Conservation (phyloP, 2,329 filamentous ascomycete species). For the Lachnellula arida region DNA sequence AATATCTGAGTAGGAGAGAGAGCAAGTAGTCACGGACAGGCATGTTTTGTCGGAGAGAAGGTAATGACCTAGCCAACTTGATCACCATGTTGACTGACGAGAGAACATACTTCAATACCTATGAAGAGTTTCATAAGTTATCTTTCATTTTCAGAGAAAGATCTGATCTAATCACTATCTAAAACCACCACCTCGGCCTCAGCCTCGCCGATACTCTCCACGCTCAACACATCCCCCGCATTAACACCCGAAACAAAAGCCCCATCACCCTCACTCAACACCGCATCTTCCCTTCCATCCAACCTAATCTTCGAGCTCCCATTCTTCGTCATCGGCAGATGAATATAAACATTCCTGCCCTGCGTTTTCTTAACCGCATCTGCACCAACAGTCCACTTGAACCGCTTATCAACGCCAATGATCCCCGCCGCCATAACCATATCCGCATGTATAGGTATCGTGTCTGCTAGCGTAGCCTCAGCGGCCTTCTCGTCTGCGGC, state of each 20-base stretch:
- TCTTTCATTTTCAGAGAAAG: background rate
- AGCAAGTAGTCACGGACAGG: background rate
- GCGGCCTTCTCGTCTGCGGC: slow-evolving; percentile 59
- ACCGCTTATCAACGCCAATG: slow-evolving; percentile 58
- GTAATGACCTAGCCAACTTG: too few species aligned
- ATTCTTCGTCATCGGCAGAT: slow-evolving; percentile 73
- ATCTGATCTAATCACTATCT: slow-evolving; percentile 23
- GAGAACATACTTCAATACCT: too few species aligned
- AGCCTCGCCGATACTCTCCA: slow-evolving; percentile 64
- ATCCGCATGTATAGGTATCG: slow-evolving; percentile 81
- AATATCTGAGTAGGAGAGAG: too few species aligned
- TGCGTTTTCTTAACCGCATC: slow-evolving; percentile 47
- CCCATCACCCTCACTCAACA: slow-evolving; percentile 74
- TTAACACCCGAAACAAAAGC: slow-evolving; percentile 66
- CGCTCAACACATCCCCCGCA: slow-evolving; percentile 56
- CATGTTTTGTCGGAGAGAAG: too few species aligned
- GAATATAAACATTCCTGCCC: slow-evolving; percentile 69
- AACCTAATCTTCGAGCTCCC: slow-evolving; percentile 68
- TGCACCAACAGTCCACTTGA: slow-evolving; percentile 68
- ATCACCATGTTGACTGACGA: too few species aligned
- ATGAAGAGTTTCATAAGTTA: too few species aligned
- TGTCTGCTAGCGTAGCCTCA: slow-evolving; percentile 55
- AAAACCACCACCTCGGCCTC: slow-evolving; percentile 51
- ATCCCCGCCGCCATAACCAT: slow-evolving; percentile 78
- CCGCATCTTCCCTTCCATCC: slow-evolving; percentile 60